Conservation (phyloP, 768 basidiomycete genomes). For the Tulasnella sp. region DNA sequence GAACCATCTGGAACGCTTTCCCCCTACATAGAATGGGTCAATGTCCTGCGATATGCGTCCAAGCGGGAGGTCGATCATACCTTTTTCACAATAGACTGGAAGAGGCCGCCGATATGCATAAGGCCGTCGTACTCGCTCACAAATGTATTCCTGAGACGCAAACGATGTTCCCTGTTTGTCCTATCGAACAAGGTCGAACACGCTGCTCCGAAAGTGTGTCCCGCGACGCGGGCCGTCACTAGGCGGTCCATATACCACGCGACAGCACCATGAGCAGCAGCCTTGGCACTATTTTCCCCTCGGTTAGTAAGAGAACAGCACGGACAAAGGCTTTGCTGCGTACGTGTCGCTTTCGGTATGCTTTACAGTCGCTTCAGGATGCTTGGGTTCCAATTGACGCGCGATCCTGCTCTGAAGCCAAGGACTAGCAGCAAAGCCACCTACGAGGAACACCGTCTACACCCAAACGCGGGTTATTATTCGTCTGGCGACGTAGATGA, state of each 20-base stretch:
- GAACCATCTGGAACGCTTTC: too few species aligned
- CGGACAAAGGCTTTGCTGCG: not conserved
- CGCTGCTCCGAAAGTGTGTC: conserved; percentile 74
- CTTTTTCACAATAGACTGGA: too few species aligned
- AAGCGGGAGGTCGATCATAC: too few species aligned
- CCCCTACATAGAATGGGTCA: too few species aligned
- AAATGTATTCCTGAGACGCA: too few species aligned
- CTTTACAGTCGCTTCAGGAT: conserved; percentile 42
- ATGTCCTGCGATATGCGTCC: too few species aligned
- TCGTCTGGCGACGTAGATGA: not conserved
- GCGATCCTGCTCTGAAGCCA: conserved; percentile 69
- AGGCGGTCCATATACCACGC: conserved; percentile 79
- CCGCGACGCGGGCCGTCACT: conserved; percentile 68
- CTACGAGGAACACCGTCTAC: conserved; percentile 69
- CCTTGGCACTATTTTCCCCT: conserved; percentile 48
- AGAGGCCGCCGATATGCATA: too few species aligned
- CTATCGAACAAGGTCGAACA: conserved; percentile 34
- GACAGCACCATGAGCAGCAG: conserved; percentile 72
- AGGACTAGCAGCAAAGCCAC: conserved; percentile 71
- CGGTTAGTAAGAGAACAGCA: not conserved
- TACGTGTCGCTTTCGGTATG: conserved; percentile 71
- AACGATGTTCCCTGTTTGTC: not conserved
- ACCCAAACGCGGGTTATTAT: conserved; percentile 35
- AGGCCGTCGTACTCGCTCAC: too few species aligned
- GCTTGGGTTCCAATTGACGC: conserved; percentile 49